Evolutionary conservation across 768 basidiomycete genomes (phyloP).

Genomic region (Podaxis sp.): DNA sequence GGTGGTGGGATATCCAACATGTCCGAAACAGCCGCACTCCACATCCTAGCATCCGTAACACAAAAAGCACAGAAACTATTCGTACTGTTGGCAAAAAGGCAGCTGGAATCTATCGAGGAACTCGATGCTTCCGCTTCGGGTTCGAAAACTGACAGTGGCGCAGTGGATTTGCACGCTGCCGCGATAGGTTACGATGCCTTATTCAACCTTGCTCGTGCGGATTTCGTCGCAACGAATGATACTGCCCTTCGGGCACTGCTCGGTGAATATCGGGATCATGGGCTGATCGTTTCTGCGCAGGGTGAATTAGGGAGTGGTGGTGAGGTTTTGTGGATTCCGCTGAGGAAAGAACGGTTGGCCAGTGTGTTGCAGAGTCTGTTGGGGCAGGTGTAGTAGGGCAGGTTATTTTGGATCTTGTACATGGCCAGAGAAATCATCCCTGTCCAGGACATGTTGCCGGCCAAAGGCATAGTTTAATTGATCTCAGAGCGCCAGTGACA

Average conservation of each 20-base stretch:
- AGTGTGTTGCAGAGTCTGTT: conserved; percentile 33
- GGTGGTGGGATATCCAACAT: conserved; percentile 31
- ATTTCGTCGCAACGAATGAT: conserved; percentile 85
- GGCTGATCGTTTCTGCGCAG: conserved; percentile 59
- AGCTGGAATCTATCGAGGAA: conserved; percentile 59
- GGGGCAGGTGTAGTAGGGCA: conserved; percentile 1
- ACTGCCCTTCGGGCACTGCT: conserved; percentile 77
- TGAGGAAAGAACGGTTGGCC: conserved; percentile 70
- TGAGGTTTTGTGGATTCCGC: conserved; percentile 82
- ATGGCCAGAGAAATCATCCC: no score
- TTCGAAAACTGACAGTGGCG: conserved; percentile 8
- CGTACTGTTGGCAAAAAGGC: conserved; percentile 58
- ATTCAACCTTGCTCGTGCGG: conserved; percentile 58
- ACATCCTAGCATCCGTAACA: conserved; percentile 84
- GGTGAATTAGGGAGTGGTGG: conserved; percentile 36
- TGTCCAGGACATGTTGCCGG: no score
- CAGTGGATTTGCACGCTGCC: conserved; percentile 44
- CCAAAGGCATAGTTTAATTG: no score
- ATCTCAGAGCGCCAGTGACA: no score
- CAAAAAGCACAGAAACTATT: conserved; percentile 85
- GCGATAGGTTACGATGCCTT: conserved; percentile 64
- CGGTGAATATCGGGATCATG: conserved; percentile 90
- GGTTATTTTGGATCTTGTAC: no score
- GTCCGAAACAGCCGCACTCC: conserved; percentile 70
- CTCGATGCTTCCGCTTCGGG: conserved; percentile 22